Evolutionary conservation across 208 protist genomes (phyloP), one percentile per base, ranked within the genome.

Genomic region (Crithidia bombi): DNA sequence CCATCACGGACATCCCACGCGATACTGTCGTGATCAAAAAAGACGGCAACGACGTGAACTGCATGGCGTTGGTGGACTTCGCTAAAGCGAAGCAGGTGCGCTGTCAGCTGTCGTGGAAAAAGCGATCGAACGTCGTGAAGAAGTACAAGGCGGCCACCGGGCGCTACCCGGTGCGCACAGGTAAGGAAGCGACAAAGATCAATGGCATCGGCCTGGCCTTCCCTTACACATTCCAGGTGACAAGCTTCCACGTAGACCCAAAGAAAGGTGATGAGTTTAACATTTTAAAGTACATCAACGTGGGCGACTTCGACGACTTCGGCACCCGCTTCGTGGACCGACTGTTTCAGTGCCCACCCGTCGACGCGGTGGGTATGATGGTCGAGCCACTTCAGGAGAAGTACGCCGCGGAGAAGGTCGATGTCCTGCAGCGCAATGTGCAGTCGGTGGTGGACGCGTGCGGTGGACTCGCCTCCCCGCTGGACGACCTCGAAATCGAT

Each of bases 61-160:
- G 86, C 47, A 79, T 88, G n/a, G 91, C 86, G 25, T 76, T 94
- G 17, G 84, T 93, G 10, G 78, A 96, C 79, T 96, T 96, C 63
- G 73, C 83, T 30, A 71, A 82, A 49, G 80, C 33, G 38, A 76
- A 81, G 62, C 58, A 73, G 46, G 89, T 94, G 17, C 81, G 79
- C 46, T 94, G 89, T 64, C 73, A 89, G 44, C 81, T 93, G 32
- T 78, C 81, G 39, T 96, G 85, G 81, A 69, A 75, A 30, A 74
- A 58, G 72, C 77, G 86, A 5, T 62, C 75, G 57, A n/a, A 52
- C 15, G 39, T 78, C 35, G 68, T 73, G 7, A 72, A 75, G 67
- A 56, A 66, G 50, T 75, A 63, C 51, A 73, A 69, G 28, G 38
- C 46, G 21, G 17, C 26, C 33, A 63, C 30, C 17, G 67, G 63